These are phyloP conservation scores for Syzygium syzygioides DNA, from an alignment of 441 rosid species.

Conservation along the genomic window DNA sequence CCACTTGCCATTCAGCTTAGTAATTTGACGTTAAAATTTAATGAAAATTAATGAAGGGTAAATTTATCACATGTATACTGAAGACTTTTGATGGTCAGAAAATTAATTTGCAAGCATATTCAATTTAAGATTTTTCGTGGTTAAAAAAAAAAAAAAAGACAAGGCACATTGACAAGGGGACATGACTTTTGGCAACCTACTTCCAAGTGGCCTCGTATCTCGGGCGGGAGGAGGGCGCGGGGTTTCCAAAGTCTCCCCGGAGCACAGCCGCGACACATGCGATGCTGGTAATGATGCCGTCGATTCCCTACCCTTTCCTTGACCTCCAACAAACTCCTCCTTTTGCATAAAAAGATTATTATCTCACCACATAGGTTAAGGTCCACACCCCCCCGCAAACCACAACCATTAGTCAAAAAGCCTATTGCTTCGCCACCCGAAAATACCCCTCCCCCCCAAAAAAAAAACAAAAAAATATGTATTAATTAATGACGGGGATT, in stretches of 20 bases:
- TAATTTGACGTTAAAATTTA: too few species aligned
- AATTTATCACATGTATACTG: too few species aligned
- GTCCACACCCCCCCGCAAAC: not conserved
- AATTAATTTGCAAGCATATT: too few species aligned
- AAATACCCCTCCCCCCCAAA: not conserved
- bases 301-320: not conserved
- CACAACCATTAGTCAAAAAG: not conserved
- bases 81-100: accelerated
- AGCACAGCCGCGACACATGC: not conserved
- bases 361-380: not conserved
- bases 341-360: not conserved
- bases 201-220: not conserved
- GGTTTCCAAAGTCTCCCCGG: not conserved
- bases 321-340: not conserved
- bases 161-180: not conserved
- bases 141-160: not conserved
- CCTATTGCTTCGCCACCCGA: not conserved
- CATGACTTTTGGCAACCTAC: not conserved
- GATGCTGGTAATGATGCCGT: not conserved
- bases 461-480: not conserved
- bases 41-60: too few species aligned
- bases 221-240: not conserved
- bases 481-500: not conserved
- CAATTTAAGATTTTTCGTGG: too few species aligned
- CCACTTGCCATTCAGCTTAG: too few species aligned